These are phyloP conservation scores for Orbilia javanica DNA, from an alignment of 2,329 filamentous ascomycete genomes.

Conservation along the genomic window DNA sequence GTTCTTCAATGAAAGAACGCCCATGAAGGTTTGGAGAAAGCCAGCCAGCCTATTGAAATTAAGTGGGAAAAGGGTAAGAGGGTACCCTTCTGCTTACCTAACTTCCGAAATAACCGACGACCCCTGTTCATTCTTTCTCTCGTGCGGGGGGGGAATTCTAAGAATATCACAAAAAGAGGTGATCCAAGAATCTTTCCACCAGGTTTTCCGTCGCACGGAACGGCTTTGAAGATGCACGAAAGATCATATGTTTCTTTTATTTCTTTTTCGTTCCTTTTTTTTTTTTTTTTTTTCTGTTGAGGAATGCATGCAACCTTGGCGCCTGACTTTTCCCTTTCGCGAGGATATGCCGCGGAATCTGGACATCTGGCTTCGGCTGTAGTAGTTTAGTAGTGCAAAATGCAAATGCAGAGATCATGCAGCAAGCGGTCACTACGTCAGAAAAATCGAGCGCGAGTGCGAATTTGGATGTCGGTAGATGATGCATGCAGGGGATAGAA, in stretches of 20 bases:
- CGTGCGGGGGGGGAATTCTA: slow-evolving; percentile 1
- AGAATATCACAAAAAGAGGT: background rate
- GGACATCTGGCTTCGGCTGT: background rate
- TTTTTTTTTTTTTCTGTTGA: slow-evolving; percentile 7
- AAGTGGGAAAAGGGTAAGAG: background rate
- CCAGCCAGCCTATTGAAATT: background rate
- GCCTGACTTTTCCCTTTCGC: background rate
- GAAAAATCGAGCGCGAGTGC: slow-evolving; percentile 13
- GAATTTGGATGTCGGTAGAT: slow-evolving; percentile 25
- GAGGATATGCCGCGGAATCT: background rate
- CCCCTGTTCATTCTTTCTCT: background rate
- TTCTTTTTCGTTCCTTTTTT: too few species aligned
- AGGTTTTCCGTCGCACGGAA: slow-evolving; percentile 2
- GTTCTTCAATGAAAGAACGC: background rate
- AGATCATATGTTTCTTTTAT: background rate
- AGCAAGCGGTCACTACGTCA: too few species aligned
- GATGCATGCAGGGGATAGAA: slow-evolving; percentile 24
- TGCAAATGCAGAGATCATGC: slow-evolving; percentile 2
- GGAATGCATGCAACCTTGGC: slow-evolving; percentile 25
- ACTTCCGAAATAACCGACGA: slow-evolving; percentile 26
- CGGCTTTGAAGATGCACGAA: background rate
- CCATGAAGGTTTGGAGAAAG: background rate
- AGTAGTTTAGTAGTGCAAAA: background rate
- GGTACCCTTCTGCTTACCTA: slow-evolving; percentile 17
- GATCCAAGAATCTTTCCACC: background rate